phyloP scores from a whole-genome alignment of 352 stramenopile genomes.

The Phytophthora sansomeana region DNA sequence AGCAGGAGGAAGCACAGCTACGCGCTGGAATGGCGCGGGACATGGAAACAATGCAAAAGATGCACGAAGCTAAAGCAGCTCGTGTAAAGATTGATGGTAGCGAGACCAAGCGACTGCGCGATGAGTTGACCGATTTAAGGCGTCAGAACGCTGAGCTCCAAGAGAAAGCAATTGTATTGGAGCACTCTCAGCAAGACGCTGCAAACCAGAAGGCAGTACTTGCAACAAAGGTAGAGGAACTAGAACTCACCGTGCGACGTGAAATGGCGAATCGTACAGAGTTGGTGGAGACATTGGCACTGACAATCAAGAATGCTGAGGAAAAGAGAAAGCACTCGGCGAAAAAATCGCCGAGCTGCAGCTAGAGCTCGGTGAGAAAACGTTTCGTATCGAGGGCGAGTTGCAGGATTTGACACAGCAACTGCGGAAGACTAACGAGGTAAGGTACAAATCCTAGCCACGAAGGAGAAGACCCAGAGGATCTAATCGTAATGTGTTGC shows the following conservation, averaged over 20 bases:
- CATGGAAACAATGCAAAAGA: constrained; percentile 75
- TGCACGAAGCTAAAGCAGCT: constrained; percentile 61
- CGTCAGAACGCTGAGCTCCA: constrained; percentile 53
- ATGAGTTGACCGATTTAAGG: constrained; percentile 51
- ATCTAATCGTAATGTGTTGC: neutral
- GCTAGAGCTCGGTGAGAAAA: constrained; percentile 71
- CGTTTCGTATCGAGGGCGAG: constrained; percentile 67
- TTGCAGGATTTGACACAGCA: constrained; percentile 60
- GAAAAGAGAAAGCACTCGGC: constrained; percentile 54
- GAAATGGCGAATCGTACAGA: constrained; percentile 76
- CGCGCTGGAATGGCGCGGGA: constrained; percentile 65
- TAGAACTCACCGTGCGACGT: constrained; percentile 60
- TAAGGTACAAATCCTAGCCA: constrained; percentile 16
- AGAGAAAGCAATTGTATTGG: constrained; percentile 49
- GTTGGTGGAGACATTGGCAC: constrained; percentile 75
- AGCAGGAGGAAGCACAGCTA: constrained; percentile 69
- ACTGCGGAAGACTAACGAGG: constrained; percentile 74
- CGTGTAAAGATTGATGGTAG: constrained; percentile 75
- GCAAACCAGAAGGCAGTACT: constrained; percentile 45
- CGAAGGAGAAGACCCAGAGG: too few species aligned
- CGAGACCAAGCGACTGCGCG: constrained; percentile 58
- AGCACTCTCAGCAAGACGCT: constrained; percentile 51
- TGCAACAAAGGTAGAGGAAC: constrained; percentile 55
- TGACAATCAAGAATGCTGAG: constrained; percentile 64
- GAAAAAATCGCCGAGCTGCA: constrained; percentile 54